These are phyloP conservation scores for Ophiocytium majus DNA, from an alignment of 352 stramenopile species.

Conservation along the genomic window DNA sequence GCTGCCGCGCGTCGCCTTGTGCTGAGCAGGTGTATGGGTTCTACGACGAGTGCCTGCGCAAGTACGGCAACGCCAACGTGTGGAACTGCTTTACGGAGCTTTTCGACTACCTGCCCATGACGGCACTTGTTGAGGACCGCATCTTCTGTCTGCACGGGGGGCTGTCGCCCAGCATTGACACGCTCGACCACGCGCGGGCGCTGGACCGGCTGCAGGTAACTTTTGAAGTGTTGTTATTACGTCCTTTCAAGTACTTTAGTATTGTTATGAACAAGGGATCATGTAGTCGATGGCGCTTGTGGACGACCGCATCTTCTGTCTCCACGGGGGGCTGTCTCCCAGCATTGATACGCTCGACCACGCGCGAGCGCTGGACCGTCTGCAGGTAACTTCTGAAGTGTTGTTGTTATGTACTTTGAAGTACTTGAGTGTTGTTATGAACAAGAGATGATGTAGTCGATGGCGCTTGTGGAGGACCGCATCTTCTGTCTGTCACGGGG, in stretches of 20 bases:
- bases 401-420: too few relatives aligned
- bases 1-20: too few relatives aligned
- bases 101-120: conserved; percentile 93
- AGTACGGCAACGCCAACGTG: conserved; percentile 98
- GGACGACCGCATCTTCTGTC: conserved; percentile 85
- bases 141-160: conserved; percentile 69
- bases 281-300: conserved; percentile 88
- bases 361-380: conserved; percentile 83
- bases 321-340: conserved; percentile 75
- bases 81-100: conserved; percentile 89
- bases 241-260: too few relatives aligned
- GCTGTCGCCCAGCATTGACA: conserved; percentile 77
- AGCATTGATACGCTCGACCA: conserved; percentile 87
- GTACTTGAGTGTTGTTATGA: too few relatives aligned
- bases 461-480: conserved; percentile 88
- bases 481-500: conserved; percentile 77
- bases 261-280: too few relatives aligned
- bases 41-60: conserved; percentile 96
- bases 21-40: conserved; percentile 93
- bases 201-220: conserved; percentile 82
- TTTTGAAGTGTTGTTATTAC: too few relatives aligned
- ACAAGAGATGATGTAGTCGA: too few relatives aligned
- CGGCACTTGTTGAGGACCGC: conserved; percentile 88
- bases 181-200: conserved; percentile 84
- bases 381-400: conserved; percentile 71